These are phyloP conservation scores for Arthrobotrys musiformis DNA, from an alignment of 2,329 filamentous ascomycete species.

Conservation along the genomic window DNA sequence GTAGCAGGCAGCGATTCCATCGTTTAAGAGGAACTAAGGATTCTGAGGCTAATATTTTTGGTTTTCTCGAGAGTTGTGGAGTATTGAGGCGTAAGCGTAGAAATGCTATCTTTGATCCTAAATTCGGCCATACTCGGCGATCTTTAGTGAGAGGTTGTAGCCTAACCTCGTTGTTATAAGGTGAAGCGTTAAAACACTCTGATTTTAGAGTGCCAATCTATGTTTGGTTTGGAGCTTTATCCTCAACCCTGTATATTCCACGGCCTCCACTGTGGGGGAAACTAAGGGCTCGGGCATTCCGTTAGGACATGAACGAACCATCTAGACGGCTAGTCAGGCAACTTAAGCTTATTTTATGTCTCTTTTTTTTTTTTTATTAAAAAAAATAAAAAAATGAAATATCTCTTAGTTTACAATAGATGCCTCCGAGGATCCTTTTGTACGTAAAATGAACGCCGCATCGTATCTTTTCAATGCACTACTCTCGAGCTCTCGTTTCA, in stretches of 20 bases:
- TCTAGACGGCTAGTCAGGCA: not conserved
- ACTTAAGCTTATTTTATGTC: slow-evolving; percentile 19
- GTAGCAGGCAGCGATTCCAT: slow-evolving; percentile 42
- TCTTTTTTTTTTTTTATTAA: too few species aligned
- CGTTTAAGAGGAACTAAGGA: slow-evolving; percentile 4
- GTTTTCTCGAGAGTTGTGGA: not conserved
- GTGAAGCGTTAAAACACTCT: not conserved
- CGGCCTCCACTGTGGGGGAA: slow-evolving; percentile 38
- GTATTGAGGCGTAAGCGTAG: slow-evolving; percentile 11
- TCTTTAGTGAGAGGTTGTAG: slow-evolving; percentile 3
- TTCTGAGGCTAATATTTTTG: slow-evolving; percentile 30
- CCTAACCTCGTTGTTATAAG: slow-evolving; percentile 22
- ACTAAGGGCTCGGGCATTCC: slow-evolving; percentile 26
- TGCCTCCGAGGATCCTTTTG: not conserved
- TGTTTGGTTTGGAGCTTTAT: slow-evolving; percentile 11
- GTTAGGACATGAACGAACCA: slow-evolving; percentile 37
- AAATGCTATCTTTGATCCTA: slow-evolving; percentile 6
- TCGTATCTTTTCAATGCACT: slow-evolving; percentile 9
- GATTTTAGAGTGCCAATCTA: not conserved
- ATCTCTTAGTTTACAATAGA: not conserved
- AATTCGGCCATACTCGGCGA: not conserved
- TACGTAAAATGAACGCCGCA: slow-evolving; percentile 24
- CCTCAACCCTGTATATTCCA: slow-evolving; percentile 27
- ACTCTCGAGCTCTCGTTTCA: slow-evolving; percentile 19
- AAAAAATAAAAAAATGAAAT: too few species aligned